Base-by-base conservation (phyloP, 371 early-diverging fungal genomes). In the Mucor plumbeus region DNA sequence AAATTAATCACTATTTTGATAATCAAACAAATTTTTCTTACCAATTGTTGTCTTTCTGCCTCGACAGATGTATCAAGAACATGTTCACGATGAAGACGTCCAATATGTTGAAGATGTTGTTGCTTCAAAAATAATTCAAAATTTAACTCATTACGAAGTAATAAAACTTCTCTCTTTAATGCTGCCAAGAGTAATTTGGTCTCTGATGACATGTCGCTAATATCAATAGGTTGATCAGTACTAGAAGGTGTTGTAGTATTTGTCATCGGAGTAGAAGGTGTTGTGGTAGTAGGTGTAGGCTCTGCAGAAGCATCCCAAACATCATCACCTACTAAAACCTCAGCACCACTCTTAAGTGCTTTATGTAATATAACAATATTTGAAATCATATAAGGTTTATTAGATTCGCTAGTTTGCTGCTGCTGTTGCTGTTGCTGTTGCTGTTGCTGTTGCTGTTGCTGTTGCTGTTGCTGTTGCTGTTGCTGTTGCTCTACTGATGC, bases 101-200 rank as follows among this genome's bases (percentile, higher is more conserved):
- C 87, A 50, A 89, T 88, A 61, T 89, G 90, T 60, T 88, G 90
- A 9, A 88, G 76, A 65, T 89, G 86, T 17, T 89, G 90, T 60
- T 89, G 90, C 57, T 88, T 87, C 44, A 89, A 74, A 64, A 87
- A 89, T 15, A 88, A 63, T 65, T 89, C 90, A 76, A 88, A 89
- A 43, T 88, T 89, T 31, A 89, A 72, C 59, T 88, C 88, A 47
- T 89, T 89, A 62, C 83, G 73, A 10, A 88, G 71, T 40, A 89
- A 60, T 39, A 89, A 57, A 1, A 89, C 80, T 57, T 89, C 88
- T 10, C 88, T 79, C 54, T 88, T 87, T 15, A 89, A 64, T 8
- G 77, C 78, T 21, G 84, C 78, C 31, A 85, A 63, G 14, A 81
- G 48, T 8, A 78, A 43, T 26, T 73, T 73, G 2, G 77, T 77